phyloP scores from a whole-genome alignment of 352 stramenopile genomes.

The Phytophthora podocarpi region DNA sequence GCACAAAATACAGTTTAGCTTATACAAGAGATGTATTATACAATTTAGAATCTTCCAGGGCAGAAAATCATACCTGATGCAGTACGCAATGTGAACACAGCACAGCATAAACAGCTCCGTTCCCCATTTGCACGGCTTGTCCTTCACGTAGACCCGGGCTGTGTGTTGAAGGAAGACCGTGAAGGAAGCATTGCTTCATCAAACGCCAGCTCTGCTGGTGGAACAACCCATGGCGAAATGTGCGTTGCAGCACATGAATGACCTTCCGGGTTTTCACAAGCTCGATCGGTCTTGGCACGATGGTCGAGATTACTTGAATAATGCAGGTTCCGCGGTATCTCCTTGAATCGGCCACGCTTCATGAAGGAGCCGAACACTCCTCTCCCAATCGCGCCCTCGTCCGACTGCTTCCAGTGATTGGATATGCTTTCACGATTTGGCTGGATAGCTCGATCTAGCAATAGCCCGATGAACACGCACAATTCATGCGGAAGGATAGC shows the following conservation, averaged over 20 bases:
- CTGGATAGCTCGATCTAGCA: not conserved
- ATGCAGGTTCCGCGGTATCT: not conserved
- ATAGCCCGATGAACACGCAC: not conserved
- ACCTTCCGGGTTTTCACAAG: not conserved
- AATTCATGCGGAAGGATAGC: not conserved
- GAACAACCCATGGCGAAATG: no score
- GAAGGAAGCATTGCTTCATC: not conserved
- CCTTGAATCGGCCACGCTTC: not conserved
- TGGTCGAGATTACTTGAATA: not conserved
- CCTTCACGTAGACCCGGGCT: not conserved
- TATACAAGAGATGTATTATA: not conserved
- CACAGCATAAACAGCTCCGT: not conserved
- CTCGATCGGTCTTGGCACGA: not conserved
- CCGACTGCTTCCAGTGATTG: not conserved
- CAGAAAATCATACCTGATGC: not conserved
- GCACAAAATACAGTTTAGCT: not conserved
- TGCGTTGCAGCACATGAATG: not conserved
- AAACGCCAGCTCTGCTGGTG: no score
- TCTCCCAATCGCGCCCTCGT: not conserved
- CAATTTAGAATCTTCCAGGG: not conserved
- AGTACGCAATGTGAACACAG: not conserved
- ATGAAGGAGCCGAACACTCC: not conserved
- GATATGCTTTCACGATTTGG: not conserved
- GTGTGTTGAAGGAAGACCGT: not conserved
- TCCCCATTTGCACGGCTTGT: not conserved